Evolutionary conservation across 148 eudicot genomes (phyloP), one percentile per base, ranked within the genome.

Genomic region (Talinum fruticosum): DNA sequence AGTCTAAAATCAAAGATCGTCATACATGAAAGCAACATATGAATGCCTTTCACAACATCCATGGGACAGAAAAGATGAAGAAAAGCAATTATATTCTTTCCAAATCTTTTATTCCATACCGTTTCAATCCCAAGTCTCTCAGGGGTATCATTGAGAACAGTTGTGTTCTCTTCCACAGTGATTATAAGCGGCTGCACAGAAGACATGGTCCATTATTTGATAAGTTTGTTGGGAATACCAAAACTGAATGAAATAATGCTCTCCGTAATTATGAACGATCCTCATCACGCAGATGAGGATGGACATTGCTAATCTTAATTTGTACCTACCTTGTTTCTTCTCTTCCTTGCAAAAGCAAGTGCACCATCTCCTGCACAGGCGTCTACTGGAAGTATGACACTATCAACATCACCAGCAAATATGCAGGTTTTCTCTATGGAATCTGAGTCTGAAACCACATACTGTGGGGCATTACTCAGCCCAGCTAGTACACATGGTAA

Each of bases 401-500:
- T 95, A 78, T 95, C 98, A 77, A 95, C 96, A 84, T 95, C 97
- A 87, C 89, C 78, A 47, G 91, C 88, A 79, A 79, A 78, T 76
- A 95, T 85, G 84, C 96, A 86, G 69, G 87, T 84, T 76, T 66
- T 86, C 62, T 83, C 87, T 59, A 72, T 59, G 53, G 78, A 75
- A 34, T 72, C 76, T 36, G 86, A 79, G 75, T 76, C 80, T 32
- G 81, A 81, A 64, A 83, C 79, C 65, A 85, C 29, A 79, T 95
- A 95, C 81, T 92, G 98, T 29, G 98, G 98, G 67, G 98, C 98
- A 78, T 85, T 88, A 79, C 96, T 92, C 24, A 94, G 87, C 81
- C 98, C 98, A 83, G 98, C 96, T 45, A 94, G 91, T 69, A 92
- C 94, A 77, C 98, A 95, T 64, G 98, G 98, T 89, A 95, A 83